phyloP scores from a whole-genome alignment of 352 stramenopile genomes.

The Globisporangium nunn region DNA sequence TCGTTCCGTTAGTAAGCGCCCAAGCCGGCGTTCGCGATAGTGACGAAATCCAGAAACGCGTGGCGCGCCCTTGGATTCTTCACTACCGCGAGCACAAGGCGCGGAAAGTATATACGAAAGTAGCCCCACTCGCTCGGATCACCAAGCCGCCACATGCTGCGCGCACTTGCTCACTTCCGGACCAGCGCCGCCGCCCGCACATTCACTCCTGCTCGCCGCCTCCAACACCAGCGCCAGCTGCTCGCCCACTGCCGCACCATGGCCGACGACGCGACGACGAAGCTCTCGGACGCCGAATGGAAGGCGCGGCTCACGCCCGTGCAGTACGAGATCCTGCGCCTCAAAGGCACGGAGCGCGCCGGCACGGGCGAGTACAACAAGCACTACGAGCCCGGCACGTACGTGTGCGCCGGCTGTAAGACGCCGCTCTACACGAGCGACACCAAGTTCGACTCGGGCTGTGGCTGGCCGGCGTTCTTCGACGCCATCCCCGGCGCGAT shows the following conservation, averaged over 20 bases:
- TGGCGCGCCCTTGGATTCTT: too few species aligned
- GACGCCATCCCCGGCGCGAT: constrained; percentile 85
- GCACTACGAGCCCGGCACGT: constrained; percentile 76
- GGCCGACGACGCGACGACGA: constrained; percentile 22
- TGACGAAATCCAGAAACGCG: too few species aligned
- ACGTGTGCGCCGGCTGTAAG: constrained; percentile 85
- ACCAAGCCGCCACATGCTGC: neutral
- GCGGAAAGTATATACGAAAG: too few species aligned
- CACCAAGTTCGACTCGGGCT: constrained; percentile 89
- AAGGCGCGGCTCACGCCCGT: constrained; percentile 65
- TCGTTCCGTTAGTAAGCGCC: too few species aligned
- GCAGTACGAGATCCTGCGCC: constrained; percentile 84
- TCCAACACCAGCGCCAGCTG: neutral
- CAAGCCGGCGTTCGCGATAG: too few species aligned
- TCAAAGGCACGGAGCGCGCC: constrained; percentile 87
- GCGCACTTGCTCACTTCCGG: neutral
- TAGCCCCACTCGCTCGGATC: too few species aligned
- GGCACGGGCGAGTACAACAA: constrained; percentile 89
- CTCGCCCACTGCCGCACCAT: constrained; percentile 22
- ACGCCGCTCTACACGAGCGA: constrained; percentile 82
- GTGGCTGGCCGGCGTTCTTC: constrained; percentile 88
- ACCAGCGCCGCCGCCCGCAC: neutral
- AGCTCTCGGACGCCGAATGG: constrained; percentile 76
- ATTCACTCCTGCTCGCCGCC: neutral
- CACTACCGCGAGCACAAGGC: too few species aligned